A percentile compares a stretch with the other conserved stretches of the same genome.
Evolutionary conservation across 306 rosid species (phyloP).

Genomic region (Malus fusca): DNA sequence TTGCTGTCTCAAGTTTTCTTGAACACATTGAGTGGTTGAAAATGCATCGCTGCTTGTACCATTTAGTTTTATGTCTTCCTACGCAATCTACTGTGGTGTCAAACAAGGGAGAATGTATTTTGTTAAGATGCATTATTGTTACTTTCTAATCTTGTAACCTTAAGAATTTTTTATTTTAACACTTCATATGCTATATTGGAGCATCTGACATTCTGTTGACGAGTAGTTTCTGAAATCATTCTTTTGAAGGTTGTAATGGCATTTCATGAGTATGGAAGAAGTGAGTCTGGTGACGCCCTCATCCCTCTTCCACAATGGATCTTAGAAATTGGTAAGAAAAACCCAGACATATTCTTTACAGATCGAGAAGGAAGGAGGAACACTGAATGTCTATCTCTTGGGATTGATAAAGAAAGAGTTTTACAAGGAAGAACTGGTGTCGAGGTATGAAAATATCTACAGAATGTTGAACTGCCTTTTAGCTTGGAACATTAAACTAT

Average conservation of each 20-base stretch:
- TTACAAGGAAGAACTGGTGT: conserved; percentile 91
- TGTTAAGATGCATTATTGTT: conserved; percentile 11
- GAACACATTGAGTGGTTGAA: conserved; percentile 6
- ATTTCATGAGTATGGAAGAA: conserved; percentile 79
- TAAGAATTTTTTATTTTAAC: background rate
- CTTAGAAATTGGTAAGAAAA: conserved; percentile 79
- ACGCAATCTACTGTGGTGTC: background rate
- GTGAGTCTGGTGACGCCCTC: conserved; percentile 52
- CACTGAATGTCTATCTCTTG: conserved; percentile 90
- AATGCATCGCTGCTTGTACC: background rate
- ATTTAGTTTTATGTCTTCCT: background rate
- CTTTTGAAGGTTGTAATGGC: conserved; percentile 88
- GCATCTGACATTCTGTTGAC: conserved; percentile 20
- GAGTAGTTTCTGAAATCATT: conserved; percentile 20
- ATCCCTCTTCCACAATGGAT: conserved; percentile 91
- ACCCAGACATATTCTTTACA: conserved; percentile 85
- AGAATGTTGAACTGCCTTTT: too few relatives aligned
- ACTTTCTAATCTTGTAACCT: background rate
- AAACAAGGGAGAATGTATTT: background rate
- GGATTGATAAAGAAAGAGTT: conserved; percentile 87
- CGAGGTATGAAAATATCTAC: conserved; percentile 50
- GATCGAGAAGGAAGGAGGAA: conserved; percentile 97
- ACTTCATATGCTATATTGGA: background rate
- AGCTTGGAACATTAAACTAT: background rate
- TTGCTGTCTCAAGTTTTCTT: background rate